Base-by-base conservation (phyloP, 1,284 basidiomycete species). In the Volvariella volvacea region DNA sequence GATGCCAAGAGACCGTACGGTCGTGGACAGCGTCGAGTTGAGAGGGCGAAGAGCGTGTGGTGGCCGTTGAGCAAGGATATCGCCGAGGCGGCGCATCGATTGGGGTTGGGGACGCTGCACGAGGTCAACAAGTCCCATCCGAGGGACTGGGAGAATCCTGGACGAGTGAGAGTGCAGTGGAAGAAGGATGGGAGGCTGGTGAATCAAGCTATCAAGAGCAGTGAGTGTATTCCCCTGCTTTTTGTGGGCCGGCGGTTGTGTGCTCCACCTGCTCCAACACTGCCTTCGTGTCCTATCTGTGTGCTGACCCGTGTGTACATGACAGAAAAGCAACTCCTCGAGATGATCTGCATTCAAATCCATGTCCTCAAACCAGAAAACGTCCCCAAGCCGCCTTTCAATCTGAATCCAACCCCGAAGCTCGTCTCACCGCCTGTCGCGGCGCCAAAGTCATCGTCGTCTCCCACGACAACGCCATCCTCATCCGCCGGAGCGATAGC, bases 111-210 rank as follows among this genome's bases (percentile, higher is more conserved):
- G 9, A 83, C 84, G 4, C 74, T 93, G 2, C 88, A 95, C 54
- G 93, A 97, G 64, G 87, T 89, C 38, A 76, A 80, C 59, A 95
- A 93, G 65, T 74, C 79, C 22, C 94, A 98, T 59, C 94, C 94
- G 4, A 78, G 90, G 47, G 94, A 98, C 61, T 97, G 94, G 93
- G 92, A 90, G 59, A 98, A 98, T 60, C 92, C 92, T 0, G 92
- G 92, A 9, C 78, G 94, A 30, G 88, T 97, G 49, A 83, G 92
- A 53, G 89, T 97, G 22, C 88, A 91, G 56, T 87, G 92, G 76
- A 84, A 86, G 68, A 84, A 86, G 57, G 87, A 95, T 43, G 72
- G 89, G 0, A 69, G 71, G 48, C 73, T 84, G 10, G 60, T 89
- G 44, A 87, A 92, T 59, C 70, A 79, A 1, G 64, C 70, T 19